Evolutionary conservation across 2,329 filamentous ascomycete species (phyloP).

Genomic region (Monosporascus sp.): DNA sequence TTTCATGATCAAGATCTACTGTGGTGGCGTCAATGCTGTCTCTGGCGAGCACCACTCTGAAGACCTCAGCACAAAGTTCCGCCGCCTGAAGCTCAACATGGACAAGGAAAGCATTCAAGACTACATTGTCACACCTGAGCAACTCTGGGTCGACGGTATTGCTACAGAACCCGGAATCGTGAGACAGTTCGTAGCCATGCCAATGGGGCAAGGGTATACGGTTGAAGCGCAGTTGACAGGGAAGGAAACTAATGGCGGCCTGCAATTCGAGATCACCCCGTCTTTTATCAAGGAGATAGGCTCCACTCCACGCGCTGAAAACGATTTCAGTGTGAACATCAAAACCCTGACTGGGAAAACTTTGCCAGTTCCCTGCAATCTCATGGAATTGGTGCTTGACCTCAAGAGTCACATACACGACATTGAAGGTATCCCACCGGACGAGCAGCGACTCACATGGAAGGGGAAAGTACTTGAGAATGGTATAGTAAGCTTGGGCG

Average conservation of each 20-base stretch:
- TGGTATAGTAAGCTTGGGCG: not conserved
- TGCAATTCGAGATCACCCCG: constrained; percentile 41
- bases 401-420: not conserved
- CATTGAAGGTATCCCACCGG: not conserved
- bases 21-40: constrained; percentile 34
- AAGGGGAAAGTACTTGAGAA: not conserved
- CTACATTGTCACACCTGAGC: constrained; percentile 30
- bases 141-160: constrained; percentile 37
- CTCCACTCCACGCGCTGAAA: not conserved
- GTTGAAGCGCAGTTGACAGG: constrained; percentile 42
- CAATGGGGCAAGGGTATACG: constrained; percentile 34
- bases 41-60: constrained; percentile 28
- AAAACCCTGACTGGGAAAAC: not conserved
- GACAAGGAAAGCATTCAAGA: constrained; percentile 18
- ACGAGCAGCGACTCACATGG: not conserved
- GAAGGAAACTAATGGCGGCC: constrained; percentile 31
- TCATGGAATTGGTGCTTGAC: not conserved
- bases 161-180: constrained; percentile 30
- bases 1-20: constrained; percentile 35
- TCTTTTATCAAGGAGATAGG: not conserved
- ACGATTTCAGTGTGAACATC: not conserved
- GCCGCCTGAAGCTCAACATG: constrained; percentile 3
- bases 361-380: not conserved
- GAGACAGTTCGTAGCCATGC: constrained; percentile 44
- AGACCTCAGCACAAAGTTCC: constrained; percentile 12